Evolutionary conservation across 2,329 filamentous ascomycete species (phyloP), one percentile per base, ranked within the genome.

Genomic region (Trichoderma asperellum): DNA sequence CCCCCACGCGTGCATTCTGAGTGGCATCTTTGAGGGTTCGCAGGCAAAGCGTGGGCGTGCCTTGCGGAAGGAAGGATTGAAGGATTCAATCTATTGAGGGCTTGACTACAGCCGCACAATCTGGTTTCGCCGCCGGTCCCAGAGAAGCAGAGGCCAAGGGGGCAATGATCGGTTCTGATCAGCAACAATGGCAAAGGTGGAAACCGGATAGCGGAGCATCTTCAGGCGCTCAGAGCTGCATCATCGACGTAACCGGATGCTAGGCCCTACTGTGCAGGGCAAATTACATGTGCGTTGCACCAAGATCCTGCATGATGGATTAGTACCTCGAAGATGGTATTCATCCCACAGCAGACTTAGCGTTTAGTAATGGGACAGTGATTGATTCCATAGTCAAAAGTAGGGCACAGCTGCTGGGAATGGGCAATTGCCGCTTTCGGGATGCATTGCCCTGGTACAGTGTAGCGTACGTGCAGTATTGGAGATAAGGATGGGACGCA

Each of bases 1-100:
- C 64, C 64, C 40, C 64, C 64, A 59, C 64, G 64, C 64, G 64
- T 56, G 49, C 11, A 24, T 37, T 24, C 21, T 29, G n/a, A 43
- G 55, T 35, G 43, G 40, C 29, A 40, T 27, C 29, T 43, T 43
- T 24, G 35, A 58, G 55, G 53, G 52, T 67, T 67, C n/a, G 21
- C 32, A 53, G 16, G 3, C 21, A 34, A 56, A 57, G 24, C 40
- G 52, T 18, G 29, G 21, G 61, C 55, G 55, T 67, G 64, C 40
- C 55, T 67, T 67, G 55, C 64, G 64, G 40, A 32, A 52, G 55
- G 53, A 32, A 59, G 55, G n/a, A 56, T 49, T 67, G 43, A 29
- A 29, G 64, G 27, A 56, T 37, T 59, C 32, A 29, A 29, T 55
- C 64, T 49, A 58, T 27, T 29, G 57, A 66, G 62, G 55, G 64